Evolutionary conservation across 2,329 filamentous ascomycete genomes (phyloP), one percentile per base, ranked within the genome.

Genomic region (Eutypella sp.): DNA sequence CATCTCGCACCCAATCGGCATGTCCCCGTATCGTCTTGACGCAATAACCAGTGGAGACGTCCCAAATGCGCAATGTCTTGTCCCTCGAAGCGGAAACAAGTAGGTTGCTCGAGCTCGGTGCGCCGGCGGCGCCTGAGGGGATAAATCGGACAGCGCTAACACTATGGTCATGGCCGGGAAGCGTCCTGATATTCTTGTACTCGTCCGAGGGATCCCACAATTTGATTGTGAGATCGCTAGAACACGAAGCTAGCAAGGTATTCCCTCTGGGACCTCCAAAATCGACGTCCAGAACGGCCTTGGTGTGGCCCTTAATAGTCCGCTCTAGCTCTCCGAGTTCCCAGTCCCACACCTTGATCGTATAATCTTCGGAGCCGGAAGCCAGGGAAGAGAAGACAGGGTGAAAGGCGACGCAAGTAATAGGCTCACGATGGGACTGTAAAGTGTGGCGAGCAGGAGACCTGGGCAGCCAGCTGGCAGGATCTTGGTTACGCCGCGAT

Each of bases 331-430:
- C 91, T 40, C 92, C 92, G 20, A 95, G 70, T 60, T 96, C 91
- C 87, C 90, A 96, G 61, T 96, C 91, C 91, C 91, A 96, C 45
- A 96, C 91, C 61, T 96, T 96, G 65, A 97, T 95, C 7, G 87
- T 95, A 45, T 82, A 87, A 66, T 96, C 92, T 64, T 96, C 91
- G 8, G 90, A 95, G 15, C 88, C 91, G 0, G 89, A 93, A 9
- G 91, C 92, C 19, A 96, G 74, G 5, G 88, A 92, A 9, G 89
- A 92, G 67, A 95, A 96, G 25, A 93, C 77, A 0, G 91, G 91
- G 63, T 96, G 91, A 62, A 96, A 96, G 15, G 91, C 91, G 47
- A 96, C 83, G 59, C 89, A 91, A 46, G 85, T 95, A 48, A 96
- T 83, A 13, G 88, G 81, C 20, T 82, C 74, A 57, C 89, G 81